Evolutionary conservation across 345 rosid genomes (phyloP).

Genomic region (Moringa oleifera): DNA sequence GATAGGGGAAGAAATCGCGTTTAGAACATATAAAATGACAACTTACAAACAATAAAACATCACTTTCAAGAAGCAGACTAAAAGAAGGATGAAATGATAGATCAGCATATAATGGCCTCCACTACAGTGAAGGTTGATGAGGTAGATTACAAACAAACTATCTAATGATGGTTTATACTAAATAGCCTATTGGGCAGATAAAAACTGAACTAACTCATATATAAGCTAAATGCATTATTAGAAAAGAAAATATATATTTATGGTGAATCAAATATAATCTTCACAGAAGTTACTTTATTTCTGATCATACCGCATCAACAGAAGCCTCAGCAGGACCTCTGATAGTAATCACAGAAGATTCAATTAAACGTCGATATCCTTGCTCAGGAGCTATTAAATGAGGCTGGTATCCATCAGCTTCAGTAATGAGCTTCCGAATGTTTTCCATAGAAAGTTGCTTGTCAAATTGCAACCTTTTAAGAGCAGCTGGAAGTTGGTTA

Average conservation of each 20-base stretch:
- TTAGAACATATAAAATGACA: no score
- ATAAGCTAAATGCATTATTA: no score
- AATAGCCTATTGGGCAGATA: not conserved
- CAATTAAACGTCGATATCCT: slow-evolving; percentile 98
- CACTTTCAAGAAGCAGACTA: no score
- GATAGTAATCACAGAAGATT: slow-evolving; percentile 76
- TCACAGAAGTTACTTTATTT: not conserved
- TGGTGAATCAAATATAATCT: no score
- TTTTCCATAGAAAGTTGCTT: slow-evolving; percentile 98
- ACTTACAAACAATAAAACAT: no score
- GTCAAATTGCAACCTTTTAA: slow-evolving; percentile 97
- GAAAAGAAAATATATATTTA: no score
- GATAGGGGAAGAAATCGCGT: no score
- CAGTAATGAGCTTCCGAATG: slow-evolving; percentile 90
- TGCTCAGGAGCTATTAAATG: slow-evolving; percentile 99
- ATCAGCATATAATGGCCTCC: not conserved
- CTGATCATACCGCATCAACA: slow-evolving; percentile 85
- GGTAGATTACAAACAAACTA: not conserved
- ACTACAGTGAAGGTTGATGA: not conserved
- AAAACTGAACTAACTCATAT: not conserved
- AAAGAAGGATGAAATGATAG: not conserved
- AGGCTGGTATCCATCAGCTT: slow-evolving; percentile 99
- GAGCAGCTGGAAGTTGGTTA: slow-evolving; percentile 98
- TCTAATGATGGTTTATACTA: not conserved
- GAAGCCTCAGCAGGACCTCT: slow-evolving; percentile 99